Conservation (phyloP, 345 rosid genomes). For the Murraya paniculata region DNA sequence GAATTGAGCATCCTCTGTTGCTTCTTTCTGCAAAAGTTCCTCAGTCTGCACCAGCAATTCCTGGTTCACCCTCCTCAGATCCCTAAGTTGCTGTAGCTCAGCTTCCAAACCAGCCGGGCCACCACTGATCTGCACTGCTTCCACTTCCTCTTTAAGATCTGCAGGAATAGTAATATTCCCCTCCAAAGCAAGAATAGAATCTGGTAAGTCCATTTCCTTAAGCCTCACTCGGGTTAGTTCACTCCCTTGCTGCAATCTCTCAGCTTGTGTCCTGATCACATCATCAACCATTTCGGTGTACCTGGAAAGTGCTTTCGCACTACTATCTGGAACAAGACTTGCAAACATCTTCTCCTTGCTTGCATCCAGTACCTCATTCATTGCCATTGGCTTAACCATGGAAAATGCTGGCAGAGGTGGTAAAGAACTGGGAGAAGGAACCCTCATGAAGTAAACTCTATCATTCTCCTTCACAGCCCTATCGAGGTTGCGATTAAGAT, state of each 20-base stretch:
- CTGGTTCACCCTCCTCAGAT: constrained; percentile 89
- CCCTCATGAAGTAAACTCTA: constrained; percentile 96
- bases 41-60: constrained; percentile 90
- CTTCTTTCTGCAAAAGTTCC: constrained; percentile 97
- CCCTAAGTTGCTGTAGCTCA: constrained; percentile 89
- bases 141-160: constrained; percentile 89
- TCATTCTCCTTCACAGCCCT: constrained; percentile 98
- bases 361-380: constrained; percentile 88
- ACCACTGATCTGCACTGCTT: constrained; percentile 92
- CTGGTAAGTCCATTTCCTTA: constrained; percentile 99
- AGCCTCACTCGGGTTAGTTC: constrained; percentile 92
- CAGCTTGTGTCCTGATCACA: constrained; percentile 88
- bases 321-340: constrained; percentile 91
- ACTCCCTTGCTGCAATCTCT: constrained; percentile 94
- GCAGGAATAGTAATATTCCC: constrained; percentile 64
- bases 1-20: constrained; percentile 86
- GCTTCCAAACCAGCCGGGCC: constrained; percentile 91
- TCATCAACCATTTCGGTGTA: constrained; percentile 99
- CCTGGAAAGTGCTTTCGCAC: constrained; percentile 97
- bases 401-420: constrained; percentile 81
- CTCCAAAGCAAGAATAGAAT: constrained; percentile 88
- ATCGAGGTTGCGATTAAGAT: constrained; percentile 70
- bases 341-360: constrained; percentile 96
- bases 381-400: constrained; percentile 86
- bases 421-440: constrained; percentile 81